These are phyloP conservation scores for Penicillium goetzii DNA, from an alignment of 495 filamentous ascomycete species.

Conservation along the genomic window DNA sequence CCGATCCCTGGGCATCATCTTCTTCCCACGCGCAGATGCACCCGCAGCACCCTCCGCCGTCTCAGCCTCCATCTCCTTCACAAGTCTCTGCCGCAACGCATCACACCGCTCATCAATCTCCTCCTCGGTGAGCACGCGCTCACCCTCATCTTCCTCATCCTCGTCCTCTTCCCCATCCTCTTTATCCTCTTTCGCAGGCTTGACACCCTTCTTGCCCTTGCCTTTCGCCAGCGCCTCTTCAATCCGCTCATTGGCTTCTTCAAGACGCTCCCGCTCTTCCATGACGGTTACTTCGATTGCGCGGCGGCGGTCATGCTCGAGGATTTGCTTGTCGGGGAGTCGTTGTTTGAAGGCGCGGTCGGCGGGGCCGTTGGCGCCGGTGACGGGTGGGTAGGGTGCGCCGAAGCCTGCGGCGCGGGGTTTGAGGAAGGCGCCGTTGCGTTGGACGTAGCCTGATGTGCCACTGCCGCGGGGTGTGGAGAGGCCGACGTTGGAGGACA, in stretches of 20 bases:
- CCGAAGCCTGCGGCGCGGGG: conserved; percentile 64
- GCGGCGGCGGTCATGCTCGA: conserved; percentile 89
- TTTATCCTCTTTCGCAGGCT: conserved; percentile 28
- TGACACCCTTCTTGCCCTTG: conserved; percentile 12
- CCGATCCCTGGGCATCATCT: conserved; percentile 35
- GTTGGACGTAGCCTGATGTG: conserved; percentile 96
- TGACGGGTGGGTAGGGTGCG: conserved; percentile 57
- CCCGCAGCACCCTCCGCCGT: conserved; percentile 4
- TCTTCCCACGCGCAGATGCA: conserved; percentile 12
- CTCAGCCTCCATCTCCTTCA: conserved; percentile 41
- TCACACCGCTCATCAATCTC: conserved; percentile 49
- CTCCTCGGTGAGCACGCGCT: conserved; percentile 50
- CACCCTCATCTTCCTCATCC: conserved; percentile 75
- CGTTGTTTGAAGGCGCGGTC: conserved; percentile 75
- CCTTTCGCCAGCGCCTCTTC: conserved; percentile 32
- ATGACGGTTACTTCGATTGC: conserved; percentile 91
- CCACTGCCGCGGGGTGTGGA: conserved; percentile 91
- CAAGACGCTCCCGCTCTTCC: conserved; percentile 83
- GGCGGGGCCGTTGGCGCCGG: conserved; percentile 23
- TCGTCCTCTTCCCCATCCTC: conserved; percentile 57
- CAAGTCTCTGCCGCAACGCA: conserved; percentile 29
- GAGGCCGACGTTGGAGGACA: conserved; percentile 98
- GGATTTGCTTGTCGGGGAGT: conserved; percentile 85
- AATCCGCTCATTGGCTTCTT: conserved; percentile 72
- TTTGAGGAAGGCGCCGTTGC: conserved; percentile 84